Evolutionary conservation across 805 yeast genomes (phyloP), one percentile per base, ranked within the genome.

Genomic region (Sungouiella thailandica): DNA sequence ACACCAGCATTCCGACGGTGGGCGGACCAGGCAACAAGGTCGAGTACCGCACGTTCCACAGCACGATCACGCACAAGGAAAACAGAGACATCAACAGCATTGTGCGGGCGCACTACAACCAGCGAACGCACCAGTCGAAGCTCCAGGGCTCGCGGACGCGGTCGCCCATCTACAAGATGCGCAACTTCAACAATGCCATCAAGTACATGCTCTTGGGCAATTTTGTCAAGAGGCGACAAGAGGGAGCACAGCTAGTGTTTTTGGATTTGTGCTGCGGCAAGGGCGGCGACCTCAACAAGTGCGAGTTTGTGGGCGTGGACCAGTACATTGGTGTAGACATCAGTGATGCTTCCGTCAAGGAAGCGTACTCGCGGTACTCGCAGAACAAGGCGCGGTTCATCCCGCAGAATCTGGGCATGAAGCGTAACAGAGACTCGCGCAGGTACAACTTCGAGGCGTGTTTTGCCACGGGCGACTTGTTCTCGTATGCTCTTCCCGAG

Each of bases 251-350:
- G 4, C 52, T 29, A 62, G 75, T 40, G 71, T 73, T 83, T 1
- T 62, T 93, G 13, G 99, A 93, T 52, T 59, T 90, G 36, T 96
- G 96, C 11, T 89, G 97, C 60, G 99, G 99, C 10, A 94, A 93
- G 57, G 99, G 99, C 33, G 99, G 99, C 17, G 99, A 93, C 62
- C 63, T 93, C 50, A 77, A 83, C 47, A 93, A 93, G 56, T 90
- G 95, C 79, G 83, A 80, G 32, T 76, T 76, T 46, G 82, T 86
- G 1, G 65, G 74, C 14, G 74, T 86, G 2, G 71, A 76, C 15
- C 89, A 88, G 30, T 85, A 83, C 45, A 78, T 89, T 35, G 98
- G 98, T 2, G 71, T 93, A 18, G 99, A 93, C 59, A 80, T 93
- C 28, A 88, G 96, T 13, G 93, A 89, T 55, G 81, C 82, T 3